These are phyloP conservation scores for Trichoderma sp. DNA, from an alignment of 2,329 filamentous ascomycete species.

Conservation along the genomic window DNA sequence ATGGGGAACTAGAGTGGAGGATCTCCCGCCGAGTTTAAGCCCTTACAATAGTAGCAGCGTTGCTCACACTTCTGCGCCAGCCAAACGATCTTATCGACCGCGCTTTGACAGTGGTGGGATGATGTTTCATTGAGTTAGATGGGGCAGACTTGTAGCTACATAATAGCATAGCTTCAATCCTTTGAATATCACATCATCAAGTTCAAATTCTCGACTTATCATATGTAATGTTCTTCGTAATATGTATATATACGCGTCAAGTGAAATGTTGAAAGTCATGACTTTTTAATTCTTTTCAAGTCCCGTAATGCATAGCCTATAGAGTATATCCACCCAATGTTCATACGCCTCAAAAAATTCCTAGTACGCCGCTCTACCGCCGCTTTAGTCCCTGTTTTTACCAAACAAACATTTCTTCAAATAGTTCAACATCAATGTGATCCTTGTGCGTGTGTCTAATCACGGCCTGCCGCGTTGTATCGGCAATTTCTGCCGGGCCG, in stretches of 20 bases:
- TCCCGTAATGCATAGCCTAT: background rate
- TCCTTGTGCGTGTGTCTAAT: constrained; percentile 14
- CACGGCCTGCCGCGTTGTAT: constrained; percentile 37
- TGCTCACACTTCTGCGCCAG: background rate
- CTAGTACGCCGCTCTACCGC: background rate
- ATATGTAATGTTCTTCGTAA: background rate
- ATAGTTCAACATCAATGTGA: constrained; percentile 18
- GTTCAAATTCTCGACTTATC: background rate
- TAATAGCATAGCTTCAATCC: background rate
- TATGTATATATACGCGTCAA: background rate
- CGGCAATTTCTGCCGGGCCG: constrained; percentile 40
- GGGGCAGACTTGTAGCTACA: background rate
- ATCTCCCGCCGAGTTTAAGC: constrained; percentile 62
- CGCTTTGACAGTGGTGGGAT: constrained; percentile 2
- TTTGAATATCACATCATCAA: background rate
- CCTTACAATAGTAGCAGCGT: constrained; percentile 32
- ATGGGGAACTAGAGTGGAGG: constrained; percentile 62
- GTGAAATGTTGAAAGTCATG: background rate
- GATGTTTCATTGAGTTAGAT: background rate
- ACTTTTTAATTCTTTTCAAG: background rate
- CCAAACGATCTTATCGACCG: background rate
- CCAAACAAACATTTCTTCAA: constrained; percentile 24
- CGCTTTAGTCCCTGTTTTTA: background rate
- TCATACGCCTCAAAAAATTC: background rate
- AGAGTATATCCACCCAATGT: background rate